A percentile compares a stretch with the other conserved stretches of the same genome.
Conservation (phyloP, 108 stramenopile genomes). For the Cyclostephanos invisitatus region DNA sequence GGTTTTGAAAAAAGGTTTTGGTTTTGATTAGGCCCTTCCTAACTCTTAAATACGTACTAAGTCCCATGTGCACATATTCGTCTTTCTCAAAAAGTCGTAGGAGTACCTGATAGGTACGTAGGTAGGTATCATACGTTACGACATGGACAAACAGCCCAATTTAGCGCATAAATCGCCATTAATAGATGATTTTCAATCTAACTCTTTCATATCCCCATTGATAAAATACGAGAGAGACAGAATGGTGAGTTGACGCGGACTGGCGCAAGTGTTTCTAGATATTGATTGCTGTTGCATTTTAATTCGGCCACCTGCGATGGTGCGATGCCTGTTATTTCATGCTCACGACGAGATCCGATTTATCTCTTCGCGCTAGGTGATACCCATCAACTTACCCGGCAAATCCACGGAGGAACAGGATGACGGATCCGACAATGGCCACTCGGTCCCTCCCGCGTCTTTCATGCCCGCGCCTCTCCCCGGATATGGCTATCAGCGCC, state of each 20-base stretch:
- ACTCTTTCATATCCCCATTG: background rate
- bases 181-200: background rate
- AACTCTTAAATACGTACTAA: too few species aligned
- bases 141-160: too few species aligned
- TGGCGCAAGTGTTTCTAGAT: too few species aligned
- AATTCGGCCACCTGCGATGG: too few species aligned
- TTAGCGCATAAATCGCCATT: background rate
- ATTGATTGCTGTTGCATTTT: too few species aligned
- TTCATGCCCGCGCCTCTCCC: background rate
- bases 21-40: too few species aligned
- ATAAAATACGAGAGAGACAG: background rate
- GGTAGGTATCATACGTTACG: too few species aligned
- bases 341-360: background rate
- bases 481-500: conserved; percentile 13
- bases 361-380: background rate
- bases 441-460: background rate
- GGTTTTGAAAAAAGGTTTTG: too few species aligned
- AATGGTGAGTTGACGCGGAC: conserved; percentile 13
- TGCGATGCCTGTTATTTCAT: background rate
- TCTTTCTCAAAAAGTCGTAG: too few species aligned
- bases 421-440: conserved; percentile 1
- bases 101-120: too few species aligned
- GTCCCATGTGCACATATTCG: too few species aligned
- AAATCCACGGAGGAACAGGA: background rate
- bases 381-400: background rate